Base-by-base conservation (phyloP, 495 filamentous ascomycete genomes). In the Ascobolus immersus region DNA sequence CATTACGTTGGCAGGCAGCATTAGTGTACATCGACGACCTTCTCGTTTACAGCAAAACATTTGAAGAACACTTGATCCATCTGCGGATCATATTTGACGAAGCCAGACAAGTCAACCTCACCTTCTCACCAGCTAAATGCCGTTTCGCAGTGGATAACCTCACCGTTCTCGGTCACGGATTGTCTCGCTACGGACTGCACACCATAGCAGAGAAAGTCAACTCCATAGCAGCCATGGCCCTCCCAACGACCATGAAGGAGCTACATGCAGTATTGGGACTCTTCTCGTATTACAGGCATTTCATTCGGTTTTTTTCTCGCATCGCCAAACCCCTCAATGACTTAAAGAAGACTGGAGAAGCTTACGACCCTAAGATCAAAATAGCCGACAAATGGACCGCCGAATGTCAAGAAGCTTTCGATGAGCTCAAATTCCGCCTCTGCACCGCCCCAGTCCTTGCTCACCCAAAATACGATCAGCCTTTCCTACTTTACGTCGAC, bases 1-100 rank as follows among this genome's bases (percentile, higher is more conserved):
- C 26, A 2, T 12, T 38, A 3, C 17, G 28, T 3, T 38, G 35
- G 35, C 28, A 32, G 10, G 35, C 35, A 13, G 35, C 35, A 0
- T 6, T 38, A 10, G 35, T 38, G 1, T 38, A 38, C 22, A 38
- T 38, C 1, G 28, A 38, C 15, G 28, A 30, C 14, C 7, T 30
- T 8, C 28, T 30, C 9, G 14, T 30, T 9, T 30, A 7, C 28
- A 30, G 28, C 28, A 14, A 8, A 6, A 14, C 6, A 6, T 30
- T 8, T 6, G 28, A 30, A 6, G 7, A 30, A 8, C 28, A 30
- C 14, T 6, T 30, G 5, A 6, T 14, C 6, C 28, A 30, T 14
- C 14, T 15, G 9, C 13, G 6, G n/a, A 25, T n/a, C 7, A 7
- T 25, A n/a, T n/a, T 25, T n/a, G 7, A 7, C 7, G 7, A 25